phyloP scores from a whole-genome alignment of 306 rosid genomes.

The Amphicarpaea edgeworthii region DNA sequence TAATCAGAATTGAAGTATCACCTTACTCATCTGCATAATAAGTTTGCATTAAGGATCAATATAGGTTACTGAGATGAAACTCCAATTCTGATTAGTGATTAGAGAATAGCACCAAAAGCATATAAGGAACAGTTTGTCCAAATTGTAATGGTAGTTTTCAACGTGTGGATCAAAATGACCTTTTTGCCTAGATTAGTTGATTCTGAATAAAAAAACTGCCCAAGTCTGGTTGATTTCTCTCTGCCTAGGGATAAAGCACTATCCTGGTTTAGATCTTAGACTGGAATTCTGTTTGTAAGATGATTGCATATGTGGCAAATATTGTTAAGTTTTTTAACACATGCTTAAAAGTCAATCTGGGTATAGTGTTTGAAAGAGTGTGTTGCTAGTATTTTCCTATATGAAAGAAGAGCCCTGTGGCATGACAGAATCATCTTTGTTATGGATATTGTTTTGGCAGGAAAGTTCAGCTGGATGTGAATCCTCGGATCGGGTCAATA shows the following conservation, averaged over 20 bases:
- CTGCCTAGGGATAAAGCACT: not conserved
- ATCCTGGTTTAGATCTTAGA: not conserved
- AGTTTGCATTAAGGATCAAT: too few species aligned
- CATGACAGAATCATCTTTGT: constrained; percentile 37
- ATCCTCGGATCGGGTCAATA: constrained; percentile 69
- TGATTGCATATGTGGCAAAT: constrained; percentile 14
- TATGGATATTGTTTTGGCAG: constrained; percentile 43
- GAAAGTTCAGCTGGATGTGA: constrained; percentile 67
- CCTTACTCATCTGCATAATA: too few species aligned
- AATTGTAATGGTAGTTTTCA: constrained; percentile 28
- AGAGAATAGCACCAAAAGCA: too few species aligned
- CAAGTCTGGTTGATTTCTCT: constrained; percentile 1
- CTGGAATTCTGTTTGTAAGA: constrained; percentile 34
- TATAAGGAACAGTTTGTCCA: too few species aligned
- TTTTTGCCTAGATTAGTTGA: constrained; percentile 19
- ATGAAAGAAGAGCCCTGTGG: constrained; percentile 6
- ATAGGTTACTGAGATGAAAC: too few species aligned
- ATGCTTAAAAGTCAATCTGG: not conserved
- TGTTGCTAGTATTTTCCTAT: not conserved
- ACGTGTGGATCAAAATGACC: not conserved
- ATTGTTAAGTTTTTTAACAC: constrained; percentile 2
- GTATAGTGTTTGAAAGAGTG: not conserved
- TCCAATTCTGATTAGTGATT: too few species aligned
- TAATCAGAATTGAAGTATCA: too few species aligned
- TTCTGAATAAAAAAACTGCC: not conserved